Percentiles rank a stretch among this genome's conserved stretches.
phyloP scores from a whole-genome alignment of 176 grass and related monocot species.

The Pontederia paniculata region DNA sequence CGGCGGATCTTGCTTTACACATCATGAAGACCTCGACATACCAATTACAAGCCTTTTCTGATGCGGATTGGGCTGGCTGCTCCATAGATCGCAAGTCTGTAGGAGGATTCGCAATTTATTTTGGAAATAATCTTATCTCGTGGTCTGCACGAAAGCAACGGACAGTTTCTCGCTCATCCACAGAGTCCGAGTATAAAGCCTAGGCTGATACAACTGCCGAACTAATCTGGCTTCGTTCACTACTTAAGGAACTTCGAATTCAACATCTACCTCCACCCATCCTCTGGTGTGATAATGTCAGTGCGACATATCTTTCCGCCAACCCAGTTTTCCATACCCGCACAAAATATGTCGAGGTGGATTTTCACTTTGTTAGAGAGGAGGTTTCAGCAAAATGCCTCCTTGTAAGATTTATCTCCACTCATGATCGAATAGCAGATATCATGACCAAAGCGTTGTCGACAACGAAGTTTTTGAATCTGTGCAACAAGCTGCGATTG shows the following conservation, averaged over 20 bases:
- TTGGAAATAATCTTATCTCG: neutral
- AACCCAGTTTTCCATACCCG: slow-evolving; percentile 5
- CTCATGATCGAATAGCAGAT: neutral
- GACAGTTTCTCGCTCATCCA: neutral
- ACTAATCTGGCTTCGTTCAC: neutral
- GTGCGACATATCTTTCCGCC: neutral
- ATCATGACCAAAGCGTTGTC: neutral
- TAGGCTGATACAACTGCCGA: neutral
- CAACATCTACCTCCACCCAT: neutral
- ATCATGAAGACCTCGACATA: too few species aligned
- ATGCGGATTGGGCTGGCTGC: slow-evolving; percentile 8
- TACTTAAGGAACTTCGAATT: neutral
- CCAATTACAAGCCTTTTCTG: neutral
- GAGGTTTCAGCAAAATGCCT: neutral
- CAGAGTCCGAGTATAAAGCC: slow-evolving; percentile 6
- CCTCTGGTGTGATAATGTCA: neutral
- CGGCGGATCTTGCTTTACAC: neutral
- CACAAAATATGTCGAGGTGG: neutral
- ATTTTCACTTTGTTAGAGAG: slow-evolving; percentile 2
- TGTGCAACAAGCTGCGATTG: slow-evolving; percentile 1
- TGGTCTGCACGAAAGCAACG: neutral
- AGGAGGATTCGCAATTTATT: neutral
- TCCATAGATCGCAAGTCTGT: neutral
- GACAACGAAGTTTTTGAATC: neutral
- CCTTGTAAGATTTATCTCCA: neutral